Conservation (phyloP, 805 yeast genomes). For the Saccharomycopsis oosterbeekiorum region DNA sequence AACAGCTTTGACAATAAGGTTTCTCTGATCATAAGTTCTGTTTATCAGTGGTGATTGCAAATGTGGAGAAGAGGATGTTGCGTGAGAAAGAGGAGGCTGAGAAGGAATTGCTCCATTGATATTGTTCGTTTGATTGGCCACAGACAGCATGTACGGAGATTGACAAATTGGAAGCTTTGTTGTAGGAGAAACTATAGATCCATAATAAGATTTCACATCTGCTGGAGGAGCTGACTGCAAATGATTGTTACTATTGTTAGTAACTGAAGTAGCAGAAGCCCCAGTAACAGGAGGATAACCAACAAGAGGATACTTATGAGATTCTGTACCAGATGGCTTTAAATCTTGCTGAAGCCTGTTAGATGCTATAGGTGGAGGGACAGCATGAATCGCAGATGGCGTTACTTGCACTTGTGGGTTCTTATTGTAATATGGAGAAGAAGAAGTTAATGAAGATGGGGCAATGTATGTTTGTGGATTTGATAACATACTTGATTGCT, state of each 20-base stretch:
- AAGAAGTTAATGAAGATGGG: constrained; percentile 20
- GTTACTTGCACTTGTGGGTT: constrained; percentile 15
- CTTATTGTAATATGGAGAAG: constrained; percentile 22
- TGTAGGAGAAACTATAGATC: not conserved
- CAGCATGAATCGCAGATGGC: constrained; percentile 21
- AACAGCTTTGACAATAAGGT: not conserved
- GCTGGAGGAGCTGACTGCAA: not conserved
- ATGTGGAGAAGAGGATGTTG: not conserved
- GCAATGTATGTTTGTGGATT: not conserved
- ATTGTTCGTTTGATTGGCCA: not conserved
- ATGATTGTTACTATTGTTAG: constrained; percentile 6
- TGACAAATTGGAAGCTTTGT: not conserved
- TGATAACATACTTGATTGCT: constrained; percentile 11
- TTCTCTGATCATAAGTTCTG: not conserved
- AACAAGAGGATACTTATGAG: not conserved
- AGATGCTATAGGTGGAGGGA: constrained; percentile 22
- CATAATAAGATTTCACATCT: not conserved
- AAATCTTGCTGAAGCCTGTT: constrained; percentile 11
- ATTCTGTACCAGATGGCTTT: not conserved
- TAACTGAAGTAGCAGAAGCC: not conserved
- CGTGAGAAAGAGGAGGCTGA: not conserved
- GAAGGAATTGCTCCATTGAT: not conserved
- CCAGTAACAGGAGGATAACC: not conserved
- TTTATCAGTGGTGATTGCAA: not conserved
- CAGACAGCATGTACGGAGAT: not conserved